phyloP scores from a whole-genome alignment of 2,329 filamentous ascomycete species.

The Helotiales sp. region DNA sequence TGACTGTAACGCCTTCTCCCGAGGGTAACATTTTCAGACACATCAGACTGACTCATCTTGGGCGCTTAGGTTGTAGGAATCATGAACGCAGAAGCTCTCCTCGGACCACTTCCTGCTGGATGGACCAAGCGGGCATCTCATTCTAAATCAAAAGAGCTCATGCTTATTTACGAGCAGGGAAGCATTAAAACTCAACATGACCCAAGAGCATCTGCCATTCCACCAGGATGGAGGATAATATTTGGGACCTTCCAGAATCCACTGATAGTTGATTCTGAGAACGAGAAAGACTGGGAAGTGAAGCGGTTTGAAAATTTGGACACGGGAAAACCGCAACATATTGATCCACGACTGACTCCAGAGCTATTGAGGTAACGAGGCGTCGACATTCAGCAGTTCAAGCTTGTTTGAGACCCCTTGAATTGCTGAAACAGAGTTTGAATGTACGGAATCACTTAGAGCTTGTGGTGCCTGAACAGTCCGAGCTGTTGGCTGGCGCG shows the following conservation, averaged over 20 bases:
- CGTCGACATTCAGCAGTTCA: conserved; percentile 13
- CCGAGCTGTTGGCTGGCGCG: too few species aligned
- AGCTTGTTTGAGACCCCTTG: background rate
- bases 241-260: background rate
- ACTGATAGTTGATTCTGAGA: conserved; percentile 7
- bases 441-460: background rate
- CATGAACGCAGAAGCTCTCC: conserved; percentile 15
- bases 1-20: too few species aligned
- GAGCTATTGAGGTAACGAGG: conserved; percentile 11
- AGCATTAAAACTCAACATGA: conserved; percentile 12
- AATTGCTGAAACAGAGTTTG: background rate
- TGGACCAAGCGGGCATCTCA: background rate
- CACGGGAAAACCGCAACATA: conserved; percentile 4
- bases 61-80: background rate
- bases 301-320: conserved; percentile 18
- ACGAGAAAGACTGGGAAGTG: background rate
- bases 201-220: conserved; percentile 12
- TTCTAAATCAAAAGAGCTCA: background rate
- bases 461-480: too few species aligned
- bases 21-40: too few species aligned
- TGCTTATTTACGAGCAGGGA: conserved; percentile 11
- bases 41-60: background rate
- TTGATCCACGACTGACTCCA: conserved; percentile 21
- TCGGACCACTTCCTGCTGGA: conserved; percentile 6
- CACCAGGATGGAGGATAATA: conserved; percentile 14